These are phyloP conservation scores for Euphrasia confusa DNA, from an alignment of 257 asterid species.

Conservation along the genomic window DNA sequence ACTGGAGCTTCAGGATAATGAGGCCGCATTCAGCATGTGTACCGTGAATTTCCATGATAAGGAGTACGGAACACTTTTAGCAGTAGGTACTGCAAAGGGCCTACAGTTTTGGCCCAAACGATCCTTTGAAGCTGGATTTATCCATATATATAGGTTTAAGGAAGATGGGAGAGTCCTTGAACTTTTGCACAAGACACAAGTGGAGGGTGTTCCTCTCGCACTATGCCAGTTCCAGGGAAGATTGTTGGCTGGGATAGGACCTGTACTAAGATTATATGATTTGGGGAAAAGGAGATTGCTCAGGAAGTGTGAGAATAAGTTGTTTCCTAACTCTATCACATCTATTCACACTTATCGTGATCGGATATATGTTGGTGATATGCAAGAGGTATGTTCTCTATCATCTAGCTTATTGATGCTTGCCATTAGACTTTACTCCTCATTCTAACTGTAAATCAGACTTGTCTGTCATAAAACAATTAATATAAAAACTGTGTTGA, in stretches of 20 bases:
- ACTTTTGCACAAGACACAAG: slow-evolving; percentile 96
- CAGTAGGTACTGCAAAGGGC: slow-evolving; percentile 97
- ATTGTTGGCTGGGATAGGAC: slow-evolving; percentile 85
- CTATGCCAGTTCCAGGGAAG: slow-evolving; percentile 96
- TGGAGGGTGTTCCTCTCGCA: slow-evolving; percentile 94
- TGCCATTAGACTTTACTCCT: neutral
- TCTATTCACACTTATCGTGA: slow-evolving; percentile 93
- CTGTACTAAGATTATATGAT: slow-evolving; percentile 90
- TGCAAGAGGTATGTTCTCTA: slow-evolving; percentile 82
- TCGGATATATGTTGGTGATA: slow-evolving; percentile 96
- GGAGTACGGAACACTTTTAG: slow-evolving; percentile 91
- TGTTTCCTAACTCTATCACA: slow-evolving; percentile 79
- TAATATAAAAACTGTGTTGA: neutral
- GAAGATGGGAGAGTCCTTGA: slow-evolving; percentile 95
- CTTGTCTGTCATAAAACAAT: slow-evolving; percentile 2
- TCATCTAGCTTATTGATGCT: slow-evolving; percentile 16
- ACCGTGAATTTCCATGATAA: slow-evolving; percentile 91
- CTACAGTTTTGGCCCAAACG: slow-evolving; percentile 89
- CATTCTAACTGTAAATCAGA: neutral
- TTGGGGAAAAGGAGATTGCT: slow-evolving; percentile 88
- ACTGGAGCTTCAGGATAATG: slow-evolving; percentile 97
- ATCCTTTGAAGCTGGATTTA: slow-evolving; percentile 79
- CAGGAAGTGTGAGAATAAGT: slow-evolving; percentile 93
- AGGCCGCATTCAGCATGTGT: slow-evolving; percentile 98
- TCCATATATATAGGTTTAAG: slow-evolving; percentile 89